phyloP scores from a whole-genome alignment of 78 protist genomes.

The Isochrysis galbana region DNA sequence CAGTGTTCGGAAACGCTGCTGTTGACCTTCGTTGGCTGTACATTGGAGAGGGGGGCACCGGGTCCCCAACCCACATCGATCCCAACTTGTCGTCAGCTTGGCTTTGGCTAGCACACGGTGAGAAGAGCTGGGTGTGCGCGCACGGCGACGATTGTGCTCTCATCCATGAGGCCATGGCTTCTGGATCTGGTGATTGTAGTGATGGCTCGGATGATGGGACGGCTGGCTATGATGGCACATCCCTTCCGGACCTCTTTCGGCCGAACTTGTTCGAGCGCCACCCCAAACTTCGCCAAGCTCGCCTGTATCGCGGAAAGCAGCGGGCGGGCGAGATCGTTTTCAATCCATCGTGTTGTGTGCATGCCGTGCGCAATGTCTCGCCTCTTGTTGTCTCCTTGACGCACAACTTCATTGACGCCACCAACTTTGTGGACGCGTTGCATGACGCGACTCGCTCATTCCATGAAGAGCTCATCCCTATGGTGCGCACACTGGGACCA shows the following conservation, averaged over 20 bases:
- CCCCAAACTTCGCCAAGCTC: background rate
- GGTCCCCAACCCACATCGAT: background rate
- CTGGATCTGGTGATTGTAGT: too few species aligned
- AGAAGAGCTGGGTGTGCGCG: background rate
- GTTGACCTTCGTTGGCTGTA: background rate
- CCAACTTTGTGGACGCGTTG: background rate
- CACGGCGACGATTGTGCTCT: background rate
- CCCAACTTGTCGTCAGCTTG: background rate
- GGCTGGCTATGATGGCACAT: background rate
- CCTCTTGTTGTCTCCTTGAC: background rate
- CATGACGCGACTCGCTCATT: background rate
- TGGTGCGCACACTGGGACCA: background rate
- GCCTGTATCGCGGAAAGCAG: background rate
- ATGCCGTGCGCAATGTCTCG: background rate
- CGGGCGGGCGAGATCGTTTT: background rate
- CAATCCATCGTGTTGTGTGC: background rate
- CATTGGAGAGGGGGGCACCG: background rate
- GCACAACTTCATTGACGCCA: slow-evolving; percentile 14
- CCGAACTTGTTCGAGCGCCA: background rate
- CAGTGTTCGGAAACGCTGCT: background rate
- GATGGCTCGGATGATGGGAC: too few species aligned
- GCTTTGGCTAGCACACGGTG: background rate
- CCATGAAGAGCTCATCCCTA: background rate
- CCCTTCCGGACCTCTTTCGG: slow-evolving; percentile 1
- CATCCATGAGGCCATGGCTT: too few species aligned